phyloP scores from a whole-genome alignment of 805 yeast genomes.

The Yueomyces sinensis region DNA sequence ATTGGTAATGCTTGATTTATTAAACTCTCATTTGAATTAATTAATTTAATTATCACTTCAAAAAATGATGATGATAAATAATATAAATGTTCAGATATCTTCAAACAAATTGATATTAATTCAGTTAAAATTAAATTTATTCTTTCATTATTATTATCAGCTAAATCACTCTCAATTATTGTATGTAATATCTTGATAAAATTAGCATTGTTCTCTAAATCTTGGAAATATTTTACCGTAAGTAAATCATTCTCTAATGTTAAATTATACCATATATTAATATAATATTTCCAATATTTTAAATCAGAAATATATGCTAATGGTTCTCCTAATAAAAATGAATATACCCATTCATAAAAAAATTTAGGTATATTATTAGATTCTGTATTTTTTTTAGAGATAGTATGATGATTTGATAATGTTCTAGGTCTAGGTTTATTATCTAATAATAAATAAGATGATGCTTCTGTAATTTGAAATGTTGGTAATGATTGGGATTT shows the following conservation, averaged over 20 bases:
- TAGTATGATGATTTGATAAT: not conserved
- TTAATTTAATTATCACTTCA: constrained; percentile 1
- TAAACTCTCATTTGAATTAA: constrained; percentile 2
- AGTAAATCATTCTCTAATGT: constrained; percentile 7
- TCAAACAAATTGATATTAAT: not conserved
- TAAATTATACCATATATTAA: constrained; percentile 15
- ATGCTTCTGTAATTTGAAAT: not conserved
- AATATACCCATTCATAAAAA: constrained; percentile 12
- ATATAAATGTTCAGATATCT: constrained; percentile 1
- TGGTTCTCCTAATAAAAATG: constrained; percentile 6
- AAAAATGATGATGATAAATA: constrained; percentile 1
- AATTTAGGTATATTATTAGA: constrained; percentile 6
- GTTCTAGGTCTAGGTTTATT: not conserved
- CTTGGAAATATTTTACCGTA: constrained; percentile 2
- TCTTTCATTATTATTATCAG: constrained; percentile 1
- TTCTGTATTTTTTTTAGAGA: not conserved
- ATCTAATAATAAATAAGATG: not conserved
- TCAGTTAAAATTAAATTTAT: constrained; percentile 1
- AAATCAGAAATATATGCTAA: constrained; percentile 1
- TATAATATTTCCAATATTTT: constrained; percentile 19
- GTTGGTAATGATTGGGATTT: not conserved
- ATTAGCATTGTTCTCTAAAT: constrained; percentile 5
- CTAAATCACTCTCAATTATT: too few species aligned
- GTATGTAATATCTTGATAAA: constrained; percentile 6
- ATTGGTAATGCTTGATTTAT: constrained; percentile 11